Conservation (phyloP, 768 basidiomycete species). For the Suillus subluteus region DNA sequence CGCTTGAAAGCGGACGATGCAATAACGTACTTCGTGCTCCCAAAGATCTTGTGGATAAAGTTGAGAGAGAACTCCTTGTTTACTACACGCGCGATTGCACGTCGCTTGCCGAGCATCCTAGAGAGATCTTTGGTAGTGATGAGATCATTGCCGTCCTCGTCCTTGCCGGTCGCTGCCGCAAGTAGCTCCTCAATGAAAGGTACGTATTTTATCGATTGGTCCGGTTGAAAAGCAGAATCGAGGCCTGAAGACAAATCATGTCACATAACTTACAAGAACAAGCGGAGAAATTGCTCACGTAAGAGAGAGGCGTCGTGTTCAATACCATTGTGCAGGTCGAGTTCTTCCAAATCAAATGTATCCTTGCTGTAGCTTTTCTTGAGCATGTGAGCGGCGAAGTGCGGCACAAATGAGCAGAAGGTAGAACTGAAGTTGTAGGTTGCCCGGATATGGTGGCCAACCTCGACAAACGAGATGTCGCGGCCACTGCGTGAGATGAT, state of each 20-base stretch:
- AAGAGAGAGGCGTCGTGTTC: slow-evolving; percentile 39
- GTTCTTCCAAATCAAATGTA: slow-evolving; percentile 65
- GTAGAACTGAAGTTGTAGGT: slow-evolving; percentile 74
- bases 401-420: slow-evolving; percentile 71
- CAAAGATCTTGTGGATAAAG: slow-evolving; percentile 63
- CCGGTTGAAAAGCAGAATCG: slow-evolving; percentile 47
- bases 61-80: slow-evolving; percentile 64
- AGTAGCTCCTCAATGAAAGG: slow-evolving; percentile 64
- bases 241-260: slow-evolving; percentile 46
- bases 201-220: slow-evolving; percentile 57
- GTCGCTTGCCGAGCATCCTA: slow-evolving; percentile 59
- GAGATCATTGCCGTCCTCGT: slow-evolving; percentile 45
- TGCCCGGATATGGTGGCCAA: slow-evolving; percentile 44
- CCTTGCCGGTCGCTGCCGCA: slow-evolving; percentile 60
- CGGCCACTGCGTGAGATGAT: slow-evolving; percentile 65
- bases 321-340: slow-evolving; percentile 70
- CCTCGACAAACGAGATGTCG: slow-evolving; percentile 63
- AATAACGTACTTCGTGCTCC: slow-evolving; percentile 63
- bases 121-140: slow-evolving; percentile 66
- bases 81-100: slow-evolving; percentile 52
- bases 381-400: slow-evolving; percentile 60
- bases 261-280: neutral
- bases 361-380: slow-evolving; percentile 57
- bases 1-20: neutral
- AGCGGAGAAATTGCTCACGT: slow-evolving; percentile 23